Evolutionary conservation across 1,284 basidiomycete species (phyloP).

Genomic region (Cerioporus squamosus): DNA sequence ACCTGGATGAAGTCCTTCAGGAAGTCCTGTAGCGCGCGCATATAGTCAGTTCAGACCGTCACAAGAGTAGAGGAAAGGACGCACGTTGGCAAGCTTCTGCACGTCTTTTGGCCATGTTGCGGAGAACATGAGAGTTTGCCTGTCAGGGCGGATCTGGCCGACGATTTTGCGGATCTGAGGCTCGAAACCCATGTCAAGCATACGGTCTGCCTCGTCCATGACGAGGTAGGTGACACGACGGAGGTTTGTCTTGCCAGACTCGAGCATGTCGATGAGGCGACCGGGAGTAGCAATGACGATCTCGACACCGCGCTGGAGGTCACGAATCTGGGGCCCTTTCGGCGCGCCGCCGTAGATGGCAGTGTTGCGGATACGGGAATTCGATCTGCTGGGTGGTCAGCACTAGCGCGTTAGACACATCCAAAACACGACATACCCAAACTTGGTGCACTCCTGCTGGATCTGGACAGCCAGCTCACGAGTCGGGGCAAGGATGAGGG

Average conservation of each 20-base stretch:
- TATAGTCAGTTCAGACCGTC: not conserved
- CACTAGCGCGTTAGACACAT: not conserved
- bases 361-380: slow-evolving; percentile 96
- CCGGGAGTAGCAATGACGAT: slow-evolving; percentile 94
- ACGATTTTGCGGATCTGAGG: slow-evolving; percentile 99
- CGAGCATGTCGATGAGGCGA: slow-evolving; percentile 93
- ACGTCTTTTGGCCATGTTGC: slow-evolving; percentile 99
- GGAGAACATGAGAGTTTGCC: slow-evolving; percentile 97
- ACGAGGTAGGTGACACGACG: slow-evolving; percentile 96
- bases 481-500: slow-evolving; percentile 95
- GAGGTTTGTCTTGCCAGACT: slow-evolving; percentile 95
- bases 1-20: slow-evolving; percentile 96
- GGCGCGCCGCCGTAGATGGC: slow-evolving; percentile 99
- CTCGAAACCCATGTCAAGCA: slow-evolving; percentile 99
- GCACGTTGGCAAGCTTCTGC: slow-evolving; percentile 90
- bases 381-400: slow-evolving; percentile 56
- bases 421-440: slow-evolving; percentile 62
- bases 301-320: slow-evolving; percentile 95
- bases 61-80: slow-evolving; percentile 16
- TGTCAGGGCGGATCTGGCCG: slow-evolving; percentile 94
- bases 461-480: slow-evolving; percentile 99
- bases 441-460: slow-evolving; percentile 98
- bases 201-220: slow-evolving; percentile 99
- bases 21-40: slow-evolving; percentile 72
- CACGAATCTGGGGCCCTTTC: slow-evolving; percentile 97